Conservation (phyloP, 768 basidiomycete species). For the Naematelia encephala region DNA sequence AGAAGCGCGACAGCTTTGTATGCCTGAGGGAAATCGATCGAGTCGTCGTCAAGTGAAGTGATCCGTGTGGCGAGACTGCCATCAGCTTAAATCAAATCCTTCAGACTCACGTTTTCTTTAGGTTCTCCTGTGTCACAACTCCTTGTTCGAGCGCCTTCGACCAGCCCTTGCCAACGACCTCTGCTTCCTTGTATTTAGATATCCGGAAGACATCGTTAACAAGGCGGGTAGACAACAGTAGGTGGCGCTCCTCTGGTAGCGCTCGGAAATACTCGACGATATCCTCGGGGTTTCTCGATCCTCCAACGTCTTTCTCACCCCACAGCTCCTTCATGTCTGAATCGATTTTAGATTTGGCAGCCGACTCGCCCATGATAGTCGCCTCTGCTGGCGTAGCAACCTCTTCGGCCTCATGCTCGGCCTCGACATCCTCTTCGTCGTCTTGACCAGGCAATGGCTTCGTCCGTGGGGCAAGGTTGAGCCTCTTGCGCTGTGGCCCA, state of each 20-base stretch:
- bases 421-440: slow-evolving; percentile 58
- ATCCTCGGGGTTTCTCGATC: slow-evolving; percentile 68
- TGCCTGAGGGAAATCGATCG: slow-evolving; percentile 85
- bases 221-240: slow-evolving; percentile 69
- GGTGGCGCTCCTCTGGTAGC: slow-evolving; percentile 65
- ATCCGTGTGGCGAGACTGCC: slow-evolving; percentile 29
- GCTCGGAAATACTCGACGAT: slow-evolving; percentile 80
- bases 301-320: slow-evolving; percentile 56
- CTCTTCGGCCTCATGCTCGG: slow-evolving; percentile 52
- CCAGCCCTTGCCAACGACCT: slow-evolving; percentile 74
- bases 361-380: slow-evolving; percentile 61
- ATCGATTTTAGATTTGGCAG: slow-evolving; percentile 69
- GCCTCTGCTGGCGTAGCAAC: slow-evolving; percentile 38
- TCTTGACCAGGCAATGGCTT: slow-evolving; percentile 57
- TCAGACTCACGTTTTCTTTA: slow-evolving; percentile 61
- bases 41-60: slow-evolving; percentile 73
- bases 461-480: slow-evolving; percentile 76
- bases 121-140: slow-evolving; percentile 59
- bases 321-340: slow-evolving; percentile 81
- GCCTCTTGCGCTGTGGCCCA: slow-evolving; percentile 66
- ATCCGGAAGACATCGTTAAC: slow-evolving; percentile 70
- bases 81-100: slow-evolving; percentile 12
- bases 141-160: slow-evolving; percentile 60
- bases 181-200: slow-evolving; percentile 70
- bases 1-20: slow-evolving; percentile 71